Evolutionary conservation across 345 rosid genomes (phyloP).

Genomic region (Gossypium herbaceum): DNA sequence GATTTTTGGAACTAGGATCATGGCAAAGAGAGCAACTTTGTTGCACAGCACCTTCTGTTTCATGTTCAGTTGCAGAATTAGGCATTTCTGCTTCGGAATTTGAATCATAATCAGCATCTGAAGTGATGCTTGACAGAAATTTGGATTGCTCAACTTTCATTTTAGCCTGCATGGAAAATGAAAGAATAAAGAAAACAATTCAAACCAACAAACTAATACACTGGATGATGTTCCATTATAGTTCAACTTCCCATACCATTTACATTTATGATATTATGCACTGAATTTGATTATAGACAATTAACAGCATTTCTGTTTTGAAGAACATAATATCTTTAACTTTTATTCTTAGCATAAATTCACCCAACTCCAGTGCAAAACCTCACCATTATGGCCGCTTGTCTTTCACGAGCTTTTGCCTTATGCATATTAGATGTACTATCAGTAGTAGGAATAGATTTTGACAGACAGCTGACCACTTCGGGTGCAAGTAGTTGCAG

Average conservation of each 20-base stretch:
- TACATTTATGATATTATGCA: too few species aligned
- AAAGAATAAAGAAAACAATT: constrained; percentile 15
- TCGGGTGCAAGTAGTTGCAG: constrained; percentile 79
- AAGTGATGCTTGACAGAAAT: constrained; percentile 62
- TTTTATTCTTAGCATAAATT: neutral
- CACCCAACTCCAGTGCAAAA: constrained; percentile 6
- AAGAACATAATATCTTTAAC: neutral
- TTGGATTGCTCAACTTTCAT: constrained; percentile 96
- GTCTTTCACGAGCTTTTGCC: constrained; percentile 85
- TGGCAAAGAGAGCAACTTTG: constrained; percentile 90
- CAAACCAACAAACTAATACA: constrained; percentile 17
- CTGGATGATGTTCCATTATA: neutral
- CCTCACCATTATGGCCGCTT: constrained; percentile 83
- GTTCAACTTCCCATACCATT: neutral
- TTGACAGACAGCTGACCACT: constrained; percentile 47
- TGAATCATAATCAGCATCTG: constrained; percentile 42
- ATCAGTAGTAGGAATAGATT: constrained; percentile 26
- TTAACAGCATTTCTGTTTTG: too few species aligned
- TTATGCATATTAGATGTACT: constrained; percentile 55
- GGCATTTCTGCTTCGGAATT: constrained; percentile 42
- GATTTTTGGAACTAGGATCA: constrained; percentile 63
- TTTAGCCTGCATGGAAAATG: constrained; percentile 64
- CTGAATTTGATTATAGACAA: too few species aligned
- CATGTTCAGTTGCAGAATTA: constrained; percentile 35
- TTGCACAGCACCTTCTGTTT: constrained; percentile 38